Base-by-base conservation (phyloP, 352 stramenopile genomes). In the Pythium oligandrum region DNA sequence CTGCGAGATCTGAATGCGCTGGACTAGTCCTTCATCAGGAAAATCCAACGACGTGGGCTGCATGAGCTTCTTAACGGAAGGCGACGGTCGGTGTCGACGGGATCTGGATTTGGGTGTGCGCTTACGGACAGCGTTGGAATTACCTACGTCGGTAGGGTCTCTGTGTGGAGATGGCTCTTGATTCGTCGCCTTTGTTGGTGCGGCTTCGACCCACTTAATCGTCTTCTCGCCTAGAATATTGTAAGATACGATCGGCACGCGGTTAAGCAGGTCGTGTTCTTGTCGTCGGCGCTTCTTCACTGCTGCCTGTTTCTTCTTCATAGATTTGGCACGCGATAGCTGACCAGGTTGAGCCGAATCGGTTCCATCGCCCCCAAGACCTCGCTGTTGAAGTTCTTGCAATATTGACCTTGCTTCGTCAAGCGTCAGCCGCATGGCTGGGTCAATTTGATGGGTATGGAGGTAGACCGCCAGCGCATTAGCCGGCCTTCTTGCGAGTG, bases 201-300 rank as follows among this genome's bases (percentile, higher is more conserved):
- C 39, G 17, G 17, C 17, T 26, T 26, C 17, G 17, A 79, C 63
- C 76, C 76, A 90, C 26, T 65, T 72, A 53, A 88, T 68, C 6
- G 59, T 71, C 39, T 86, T 88, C 47, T 90, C 79, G 4, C 79
- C 79, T 4, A 90, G 64, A 12, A 78, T 64, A 46, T 88, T 90
- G 53, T 86, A 90, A 0, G 70, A 70, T 4, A 90, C 67, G 31
- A 88, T 63, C 6, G 75, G 50, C 34, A 76, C 73, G 8, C 60
- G 68, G 37, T 57, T 53, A 6, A 38, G 32, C 44, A 67, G 48
- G 1, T 50, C 45, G 33, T 64, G 68, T 44, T 81, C 44, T n/a
- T 55, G 7, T 51, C n/a, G 3, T 30, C 17, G 9, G 9, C 43
- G 43, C 9, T 11, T 48, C 9, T 31, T 30, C 17, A 58, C 3